Conservation (phyloP, 2,329 filamentous ascomycete genomes). For the Cadophora sp. region DNA sequence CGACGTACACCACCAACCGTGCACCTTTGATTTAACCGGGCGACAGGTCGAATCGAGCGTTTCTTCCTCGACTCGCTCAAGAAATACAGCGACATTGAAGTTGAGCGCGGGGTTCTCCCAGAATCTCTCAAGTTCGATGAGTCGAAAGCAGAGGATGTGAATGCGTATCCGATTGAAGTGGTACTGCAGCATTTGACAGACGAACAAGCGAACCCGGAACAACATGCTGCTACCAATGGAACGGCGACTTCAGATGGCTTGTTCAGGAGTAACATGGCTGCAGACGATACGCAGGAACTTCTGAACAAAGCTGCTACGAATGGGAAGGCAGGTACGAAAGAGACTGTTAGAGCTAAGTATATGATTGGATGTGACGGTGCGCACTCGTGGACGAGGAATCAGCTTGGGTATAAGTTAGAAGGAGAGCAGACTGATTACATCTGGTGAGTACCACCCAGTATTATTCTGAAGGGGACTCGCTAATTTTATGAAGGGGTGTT, state of each 20-base stretch:
- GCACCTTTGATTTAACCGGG: background rate
- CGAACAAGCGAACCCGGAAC: conserved; percentile 61
- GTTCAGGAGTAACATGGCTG: conserved; percentile 63
- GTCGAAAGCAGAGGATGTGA: conserved; percentile 53
- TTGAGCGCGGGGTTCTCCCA: conserved; percentile 68
- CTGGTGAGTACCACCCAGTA: conserved; percentile 60
- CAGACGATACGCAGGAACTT: conserved; percentile 63
- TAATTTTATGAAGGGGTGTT: conserved; percentile 49
- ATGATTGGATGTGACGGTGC: conserved; percentile 68
- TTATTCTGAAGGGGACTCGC: conserved; percentile 26
- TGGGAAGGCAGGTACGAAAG: conserved; percentile 55
- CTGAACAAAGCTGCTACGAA: conserved; percentile 44
- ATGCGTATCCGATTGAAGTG: conserved; percentile 67
- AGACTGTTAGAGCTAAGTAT: conserved; percentile 64
- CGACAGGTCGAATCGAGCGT: conserved; percentile 61
- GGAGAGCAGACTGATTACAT: conserved; percentile 64
- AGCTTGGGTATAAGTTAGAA: conserved; percentile 61
- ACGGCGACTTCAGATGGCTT: conserved; percentile 55
- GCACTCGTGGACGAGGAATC: conserved; percentile 58
- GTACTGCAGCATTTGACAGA: conserved; percentile 63
- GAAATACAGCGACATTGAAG: conserved; percentile 57
- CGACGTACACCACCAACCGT: background rate
- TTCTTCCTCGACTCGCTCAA: conserved; percentile 70
- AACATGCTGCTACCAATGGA: conserved; percentile 45
- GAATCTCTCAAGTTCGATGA: conserved; percentile 62